phyloP scores from a whole-genome alignment of 176 grass and related monocot genomes.

The Musa troglodytarum region DNA sequence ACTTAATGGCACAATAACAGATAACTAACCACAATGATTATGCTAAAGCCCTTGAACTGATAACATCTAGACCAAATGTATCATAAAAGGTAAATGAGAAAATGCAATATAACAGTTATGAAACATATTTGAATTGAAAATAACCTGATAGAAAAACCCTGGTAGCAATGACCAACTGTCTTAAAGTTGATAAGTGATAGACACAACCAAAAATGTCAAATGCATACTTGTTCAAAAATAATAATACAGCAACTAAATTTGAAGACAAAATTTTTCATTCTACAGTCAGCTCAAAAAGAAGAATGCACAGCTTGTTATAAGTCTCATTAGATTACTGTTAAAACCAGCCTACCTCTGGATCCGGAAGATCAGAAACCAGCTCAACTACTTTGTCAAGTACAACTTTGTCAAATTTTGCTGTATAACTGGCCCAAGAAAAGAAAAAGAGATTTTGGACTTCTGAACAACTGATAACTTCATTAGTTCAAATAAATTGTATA shows the following conservation, averaged over 20 bases:
- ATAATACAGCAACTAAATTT: not conserved
- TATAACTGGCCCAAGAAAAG: conserved; percentile 50
- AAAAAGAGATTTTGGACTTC: not conserved
- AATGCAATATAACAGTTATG: too few species aligned
- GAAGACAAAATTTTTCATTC: not conserved
- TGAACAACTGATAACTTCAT: not conserved
- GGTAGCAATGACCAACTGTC: not conserved
- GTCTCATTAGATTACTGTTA: not conserved
- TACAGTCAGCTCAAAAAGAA: not conserved
- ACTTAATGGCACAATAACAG: too few species aligned
- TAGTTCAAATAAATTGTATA: not conserved
- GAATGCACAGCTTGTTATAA: not conserved
- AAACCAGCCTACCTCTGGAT: conserved; percentile 39
- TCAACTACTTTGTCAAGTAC: conserved; percentile 46
- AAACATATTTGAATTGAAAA: too few species aligned
- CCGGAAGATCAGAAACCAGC: conserved; percentile 51
- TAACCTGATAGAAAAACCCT: not conserved
- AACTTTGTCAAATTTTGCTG: conserved; percentile 83
- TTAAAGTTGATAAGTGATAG: not conserved
- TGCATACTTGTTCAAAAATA: not conserved
- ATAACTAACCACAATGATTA: too few species aligned
- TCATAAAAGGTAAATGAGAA: too few species aligned
- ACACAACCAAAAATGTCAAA: not conserved
- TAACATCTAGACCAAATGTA: too few species aligned
- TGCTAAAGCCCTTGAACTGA: too few species aligned